phyloP scores from a whole-genome alignment of 768 basidiomycete species.

The Termitomyces sp. region DNA sequence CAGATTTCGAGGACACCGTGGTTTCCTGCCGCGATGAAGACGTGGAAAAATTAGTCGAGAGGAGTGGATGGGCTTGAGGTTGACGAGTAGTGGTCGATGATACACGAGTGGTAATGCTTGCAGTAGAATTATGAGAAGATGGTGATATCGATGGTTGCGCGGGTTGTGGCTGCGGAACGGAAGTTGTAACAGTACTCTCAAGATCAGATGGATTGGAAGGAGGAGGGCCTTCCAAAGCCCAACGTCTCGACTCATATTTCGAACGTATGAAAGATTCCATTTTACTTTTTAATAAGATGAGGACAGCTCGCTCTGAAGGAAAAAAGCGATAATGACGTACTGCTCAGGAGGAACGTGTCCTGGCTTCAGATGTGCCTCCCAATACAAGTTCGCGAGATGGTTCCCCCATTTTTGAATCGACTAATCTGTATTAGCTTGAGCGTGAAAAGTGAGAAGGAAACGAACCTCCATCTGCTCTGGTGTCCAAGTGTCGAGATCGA shows the following conservation, averaged over 20 bases:
- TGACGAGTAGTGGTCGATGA: constrained; percentile 33
- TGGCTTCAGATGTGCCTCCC: constrained; percentile 91
- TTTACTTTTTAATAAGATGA: constrained; percentile 52
- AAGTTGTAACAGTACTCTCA: constrained; percentile 36
- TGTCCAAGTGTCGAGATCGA: constrained; percentile 97
- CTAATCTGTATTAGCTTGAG: constrained; percentile 25
- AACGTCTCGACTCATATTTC: constrained; percentile 90
- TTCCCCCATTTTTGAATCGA: constrained; percentile 96
- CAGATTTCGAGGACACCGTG: constrained; percentile 17
- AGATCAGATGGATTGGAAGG: constrained; percentile 79
- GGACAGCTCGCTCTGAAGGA: neutral
- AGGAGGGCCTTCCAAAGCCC: constrained; percentile 88
- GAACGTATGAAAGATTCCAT: constrained; percentile 97
- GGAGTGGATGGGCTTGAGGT: constrained; percentile 51
- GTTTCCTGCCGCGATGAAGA: constrained; percentile 9
- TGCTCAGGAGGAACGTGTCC: constrained; percentile 94
- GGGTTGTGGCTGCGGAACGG: constrained; percentile 18
- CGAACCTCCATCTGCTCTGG: constrained; percentile 92
- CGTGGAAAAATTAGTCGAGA: constrained; percentile 35
- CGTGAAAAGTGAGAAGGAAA: neutral
- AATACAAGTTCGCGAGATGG: constrained; percentile 86
- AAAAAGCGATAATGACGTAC: constrained; percentile 42
- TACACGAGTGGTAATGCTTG: constrained; percentile 17
- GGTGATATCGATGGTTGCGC: constrained; percentile 19
- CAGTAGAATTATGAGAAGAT: constrained; percentile 21